These are phyloP conservation scores for Yarrowia hollandica DNA, from an alignment of 805 yeast species.

Conservation along the genomic window DNA sequence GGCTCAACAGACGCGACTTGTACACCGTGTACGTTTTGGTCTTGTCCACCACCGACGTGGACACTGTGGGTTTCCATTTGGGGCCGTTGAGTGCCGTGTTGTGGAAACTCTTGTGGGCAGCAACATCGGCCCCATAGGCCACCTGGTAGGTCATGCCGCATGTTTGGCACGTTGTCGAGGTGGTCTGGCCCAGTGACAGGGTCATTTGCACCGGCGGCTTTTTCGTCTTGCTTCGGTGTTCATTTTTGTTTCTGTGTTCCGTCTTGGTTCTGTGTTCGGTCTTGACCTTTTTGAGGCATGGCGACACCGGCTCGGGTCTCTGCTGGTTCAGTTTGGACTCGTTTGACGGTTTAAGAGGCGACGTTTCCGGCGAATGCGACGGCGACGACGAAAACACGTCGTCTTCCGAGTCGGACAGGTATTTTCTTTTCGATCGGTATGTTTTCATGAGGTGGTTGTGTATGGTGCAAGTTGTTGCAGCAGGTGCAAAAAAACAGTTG, in stretches of 20 bases:
- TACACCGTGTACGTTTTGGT: neutral
- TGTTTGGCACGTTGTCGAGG: constrained; percentile 3
- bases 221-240: neutral
- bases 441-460: constrained; percentile 3
- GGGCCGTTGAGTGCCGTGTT: constrained; percentile 17
- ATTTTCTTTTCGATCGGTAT: constrained; percentile 2
- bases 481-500: neutral
- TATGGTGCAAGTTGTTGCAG: neutral
- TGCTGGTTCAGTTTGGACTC: neutral
- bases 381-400: constrained; percentile 22
- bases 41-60: neutral
- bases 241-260: neutral
- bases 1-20: constrained; percentile 11
- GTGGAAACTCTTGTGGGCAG: constrained; percentile 18
- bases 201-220: constrained; percentile 8
- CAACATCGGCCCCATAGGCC: neutral
- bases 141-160: constrained; percentile 27
- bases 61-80: constrained; percentile 13
- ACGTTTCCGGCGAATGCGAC: neutral
- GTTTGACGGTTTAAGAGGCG: neutral
- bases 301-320: neutral
- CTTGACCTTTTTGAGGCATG: neutral
- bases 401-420: constrained; percentile 26
- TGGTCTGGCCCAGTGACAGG: constrained; percentile 18
- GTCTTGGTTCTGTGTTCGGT: neutral